Evolutionary conservation across 371 early-diverging fungal species (phyloP).

Genomic region (Rhizomucor pusillus): DNA sequence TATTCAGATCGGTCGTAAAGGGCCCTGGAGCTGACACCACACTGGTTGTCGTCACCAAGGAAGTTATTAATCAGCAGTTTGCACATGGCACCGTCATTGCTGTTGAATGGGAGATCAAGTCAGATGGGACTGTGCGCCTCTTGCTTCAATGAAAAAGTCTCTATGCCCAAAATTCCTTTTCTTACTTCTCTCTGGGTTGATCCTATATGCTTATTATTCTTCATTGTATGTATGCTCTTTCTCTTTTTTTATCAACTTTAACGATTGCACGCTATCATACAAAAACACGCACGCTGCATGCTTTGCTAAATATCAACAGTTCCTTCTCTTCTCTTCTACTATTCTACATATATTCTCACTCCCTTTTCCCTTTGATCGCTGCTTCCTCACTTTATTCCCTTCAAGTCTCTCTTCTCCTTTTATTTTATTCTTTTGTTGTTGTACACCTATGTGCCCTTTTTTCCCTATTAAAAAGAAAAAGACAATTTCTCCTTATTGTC

Average conservation of each 20-base stretch:
- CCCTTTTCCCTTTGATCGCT: too few relatives aligned
- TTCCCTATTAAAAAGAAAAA: too few relatives aligned
- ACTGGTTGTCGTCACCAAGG: slow-evolving; percentile 16
- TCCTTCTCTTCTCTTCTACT: too few relatives aligned
- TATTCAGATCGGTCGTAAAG: not conserved
- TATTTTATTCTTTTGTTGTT: too few relatives aligned
- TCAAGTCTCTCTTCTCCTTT: too few relatives aligned
- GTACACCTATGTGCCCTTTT: too few relatives aligned
- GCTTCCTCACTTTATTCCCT: too few relatives aligned
- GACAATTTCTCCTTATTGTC: too few relatives aligned
- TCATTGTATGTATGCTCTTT: not conserved
- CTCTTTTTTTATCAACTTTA: not conserved
- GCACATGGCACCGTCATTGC: slow-evolving; percentile 8
- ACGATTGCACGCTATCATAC: too few relatives aligned
- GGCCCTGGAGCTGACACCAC: not conserved
- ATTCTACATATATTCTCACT: too few relatives aligned
- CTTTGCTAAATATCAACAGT: too few relatives aligned
- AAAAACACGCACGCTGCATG: too few relatives aligned
- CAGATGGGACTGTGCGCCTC: slow-evolving; percentile 15
- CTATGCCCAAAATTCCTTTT: not conserved
- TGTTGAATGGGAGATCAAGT: slow-evolving; percentile 22
- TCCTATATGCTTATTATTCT: not conserved
- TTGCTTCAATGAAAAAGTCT: slow-evolving; percentile 8
- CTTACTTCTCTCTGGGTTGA: not conserved
- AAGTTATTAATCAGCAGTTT: slow-evolving; percentile 8